These are phyloP conservation scores for Cordia subcordata DNA, from an alignment of 257 asterid species.

Conservation along the genomic window DNA sequence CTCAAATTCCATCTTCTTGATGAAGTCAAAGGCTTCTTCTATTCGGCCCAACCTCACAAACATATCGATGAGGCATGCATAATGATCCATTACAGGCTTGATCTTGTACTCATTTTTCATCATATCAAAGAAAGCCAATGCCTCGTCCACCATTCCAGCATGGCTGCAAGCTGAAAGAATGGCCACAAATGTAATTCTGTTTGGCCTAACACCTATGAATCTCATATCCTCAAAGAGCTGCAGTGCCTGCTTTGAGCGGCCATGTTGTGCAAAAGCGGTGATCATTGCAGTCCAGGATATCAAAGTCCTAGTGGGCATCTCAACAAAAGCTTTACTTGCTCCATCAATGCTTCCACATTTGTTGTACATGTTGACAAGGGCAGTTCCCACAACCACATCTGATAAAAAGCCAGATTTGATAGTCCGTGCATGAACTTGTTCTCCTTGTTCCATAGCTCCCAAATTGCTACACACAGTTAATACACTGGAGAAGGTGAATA, in stretches of 20 bases:
- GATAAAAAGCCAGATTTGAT: conserved; percentile 68
- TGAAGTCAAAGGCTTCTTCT: conserved; percentile 71
- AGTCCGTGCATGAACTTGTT: conserved; percentile 80
- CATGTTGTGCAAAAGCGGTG: conserved; percentile 67
- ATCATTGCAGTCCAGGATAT: conserved; percentile 95
- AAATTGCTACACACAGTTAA: conserved; percentile 66
- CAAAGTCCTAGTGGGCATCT: conserved; percentile 69
- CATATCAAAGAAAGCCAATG: conserved; percentile 59
- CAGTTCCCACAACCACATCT: conserved; percentile 77
- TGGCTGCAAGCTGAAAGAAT: conserved; percentile 92
- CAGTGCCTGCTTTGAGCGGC: conserved; percentile 55
- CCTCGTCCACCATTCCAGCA: conserved; percentile 75
- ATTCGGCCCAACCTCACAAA: conserved; percentile 69
- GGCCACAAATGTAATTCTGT: conserved; percentile 73
- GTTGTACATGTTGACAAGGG: conserved; percentile 83
- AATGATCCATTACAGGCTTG: conserved; percentile 74
- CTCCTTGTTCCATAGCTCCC: conserved; percentile 82
- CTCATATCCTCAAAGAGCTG: conserved; percentile 86
- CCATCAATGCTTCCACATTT: conserved; percentile 82
- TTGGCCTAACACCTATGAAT: conserved; percentile 71
- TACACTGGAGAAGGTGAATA: conserved; percentile 69
- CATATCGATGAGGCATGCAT: conserved; percentile 72
- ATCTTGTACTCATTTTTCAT: conserved; percentile 63
- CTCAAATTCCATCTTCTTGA: conserved; percentile 37
- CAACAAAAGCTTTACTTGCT: conserved; percentile 75